Conservation (phyloP, 2,329 filamentous ascomycete genomes). For the Chalaropsis thielavioides region DNA sequence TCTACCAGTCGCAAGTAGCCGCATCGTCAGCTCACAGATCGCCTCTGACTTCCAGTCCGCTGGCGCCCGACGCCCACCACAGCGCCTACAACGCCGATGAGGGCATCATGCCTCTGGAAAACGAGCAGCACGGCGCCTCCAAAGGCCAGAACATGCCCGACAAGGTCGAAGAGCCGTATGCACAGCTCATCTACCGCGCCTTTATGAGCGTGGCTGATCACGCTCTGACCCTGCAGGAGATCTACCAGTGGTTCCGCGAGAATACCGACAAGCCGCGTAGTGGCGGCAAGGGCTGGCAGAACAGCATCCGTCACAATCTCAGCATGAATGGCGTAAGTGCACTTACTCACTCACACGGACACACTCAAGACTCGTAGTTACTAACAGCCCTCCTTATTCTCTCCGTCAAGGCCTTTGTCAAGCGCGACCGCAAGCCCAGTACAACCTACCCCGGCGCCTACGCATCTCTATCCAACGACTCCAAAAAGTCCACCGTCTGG, state of each 20-base stretch:
- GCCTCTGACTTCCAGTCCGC: slow-evolving; percentile 7
- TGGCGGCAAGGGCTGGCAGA: slow-evolving; percentile 69
- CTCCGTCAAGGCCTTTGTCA: slow-evolving; percentile 30
- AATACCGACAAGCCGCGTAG: slow-evolving; percentile 72
- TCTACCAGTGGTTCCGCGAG: slow-evolving; percentile 78
- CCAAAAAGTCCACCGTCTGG: slow-evolving; percentile 56
- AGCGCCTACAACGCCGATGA: slow-evolving; percentile 15
- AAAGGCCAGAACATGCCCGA: slow-evolving; percentile 19
- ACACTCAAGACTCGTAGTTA: no score
- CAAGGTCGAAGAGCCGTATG: slow-evolving; percentile 50
- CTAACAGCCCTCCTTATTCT: background rate
- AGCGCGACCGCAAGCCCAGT: slow-evolving; percentile 25
- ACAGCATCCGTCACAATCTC: slow-evolving; percentile 87
- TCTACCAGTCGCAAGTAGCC: background rate
- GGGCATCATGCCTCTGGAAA: slow-evolving; percentile 15
- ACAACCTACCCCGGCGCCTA: slow-evolving; percentile 15
- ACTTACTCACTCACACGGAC: background rate
- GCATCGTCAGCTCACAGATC: background rate
- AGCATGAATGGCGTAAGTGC: slow-evolving; percentile 80
- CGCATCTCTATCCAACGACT: slow-evolving; percentile 28
- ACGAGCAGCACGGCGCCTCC: slow-evolving; percentile 18
- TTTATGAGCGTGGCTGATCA: slow-evolving; percentile 52
- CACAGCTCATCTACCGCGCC: slow-evolving; percentile 63
- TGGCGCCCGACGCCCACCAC: slow-evolving; percentile 3
- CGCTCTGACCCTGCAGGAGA: slow-evolving; percentile 66